Base-by-base conservation (phyloP, 2,329 filamentous ascomycete species). In the Scleromitrula shiraiana region DNA sequence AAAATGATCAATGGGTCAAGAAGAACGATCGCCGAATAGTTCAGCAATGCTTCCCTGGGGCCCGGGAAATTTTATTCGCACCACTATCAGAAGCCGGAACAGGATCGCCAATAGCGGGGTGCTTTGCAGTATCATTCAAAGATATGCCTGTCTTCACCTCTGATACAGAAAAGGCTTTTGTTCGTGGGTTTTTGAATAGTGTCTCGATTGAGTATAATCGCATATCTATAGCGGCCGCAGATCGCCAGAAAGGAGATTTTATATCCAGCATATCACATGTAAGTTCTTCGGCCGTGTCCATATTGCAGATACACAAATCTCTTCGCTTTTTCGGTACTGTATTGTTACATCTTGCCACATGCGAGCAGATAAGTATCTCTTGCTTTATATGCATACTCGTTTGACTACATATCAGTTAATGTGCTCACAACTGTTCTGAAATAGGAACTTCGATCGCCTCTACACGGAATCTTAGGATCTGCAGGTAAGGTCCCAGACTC, bases 391-490 rank as follows among this genome's bases (percentile, higher is more conserved):
- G 8, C 12, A 39, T 12, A 39, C 0, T 36, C 6, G 15, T 15
- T 17, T 17, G n/a, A n/a, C n/a, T n/a, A n/a, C n/a, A n/a, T n/a
- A n/a, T n/a, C n/a, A n/a, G n/a, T n/a, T n/a, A n/a, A n/a, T n/a
- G n/a, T n/a, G n/a, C n/a, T n/a, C n/a, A n/a, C n/a, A n/a, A n/a
- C n/a, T n/a, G n/a, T n/a, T 12, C 10, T 12, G 15, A 6, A 26
- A 26, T 20, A 51, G 49, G 78, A 82, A 58, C 62, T 82, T 8
- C 68, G 77, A 7, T 77, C 73, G 1, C 78, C 78, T 0, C 64
- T 82, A 0, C 77, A 82, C 37, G 78, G 77, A 2, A 72, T 81
- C 23, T 62, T 81, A 0, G 70, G 74, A 0, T 75, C 66, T 36
- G 65, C 67, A 2, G 74, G 77, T 48, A 48, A 46, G 43, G n/a